These are phyloP conservation scores for Orbilia javanica DNA, from an alignment of 2,329 filamentous ascomycete genomes.

Conservation along the genomic window DNA sequence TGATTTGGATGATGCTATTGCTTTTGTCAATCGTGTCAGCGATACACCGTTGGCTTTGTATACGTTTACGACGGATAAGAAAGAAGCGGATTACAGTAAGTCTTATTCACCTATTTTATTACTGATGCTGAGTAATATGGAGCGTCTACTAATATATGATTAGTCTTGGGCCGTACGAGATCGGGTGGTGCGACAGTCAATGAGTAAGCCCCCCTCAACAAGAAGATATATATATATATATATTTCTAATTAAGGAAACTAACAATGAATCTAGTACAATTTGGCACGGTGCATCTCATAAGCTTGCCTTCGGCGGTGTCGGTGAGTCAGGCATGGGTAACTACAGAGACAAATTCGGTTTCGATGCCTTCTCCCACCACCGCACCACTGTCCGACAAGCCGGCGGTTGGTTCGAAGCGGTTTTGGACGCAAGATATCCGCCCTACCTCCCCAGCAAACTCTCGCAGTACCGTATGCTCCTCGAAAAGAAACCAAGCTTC, in stretches of 20 bases:
- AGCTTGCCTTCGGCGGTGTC: slow-evolving; percentile 82
- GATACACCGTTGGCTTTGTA: slow-evolving; percentile 86
- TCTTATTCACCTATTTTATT: slow-evolving; percentile 49
- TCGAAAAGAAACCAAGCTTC: slow-evolving; percentile 71
- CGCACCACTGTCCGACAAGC: slow-evolving; percentile 49
- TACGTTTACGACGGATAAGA: slow-evolving; percentile 75
- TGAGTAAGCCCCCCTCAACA: slow-evolving; percentile 69
- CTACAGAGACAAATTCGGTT: slow-evolving; percentile 70
- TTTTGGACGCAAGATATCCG: slow-evolving; percentile 70
- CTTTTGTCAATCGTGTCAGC: slow-evolving; percentile 82
- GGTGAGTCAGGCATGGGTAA: slow-evolving; percentile 81
- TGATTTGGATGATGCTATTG: slow-evolving; percentile 85
- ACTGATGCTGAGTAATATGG: neutral
- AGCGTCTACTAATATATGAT: slow-evolving; percentile 53
- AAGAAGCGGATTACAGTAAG: slow-evolving; percentile 75
- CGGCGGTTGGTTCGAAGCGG: slow-evolving; percentile 45
- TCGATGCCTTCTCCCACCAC: slow-evolving; percentile 55
- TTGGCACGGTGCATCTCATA: slow-evolving; percentile 71
- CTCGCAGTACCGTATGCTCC: slow-evolving; percentile 67
- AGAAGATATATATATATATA: too few relatives aligned
- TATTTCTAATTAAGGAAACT: neutral
- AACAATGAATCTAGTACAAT: slow-evolving; percentile 33
- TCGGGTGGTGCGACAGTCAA: slow-evolving; percentile 77
- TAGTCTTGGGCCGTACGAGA: slow-evolving; percentile 74
- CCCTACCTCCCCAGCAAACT: slow-evolving; percentile 68